Evolutionary conservation across 805 yeast genomes (phyloP).

Genomic region (Clavispora asparagi): DNA sequence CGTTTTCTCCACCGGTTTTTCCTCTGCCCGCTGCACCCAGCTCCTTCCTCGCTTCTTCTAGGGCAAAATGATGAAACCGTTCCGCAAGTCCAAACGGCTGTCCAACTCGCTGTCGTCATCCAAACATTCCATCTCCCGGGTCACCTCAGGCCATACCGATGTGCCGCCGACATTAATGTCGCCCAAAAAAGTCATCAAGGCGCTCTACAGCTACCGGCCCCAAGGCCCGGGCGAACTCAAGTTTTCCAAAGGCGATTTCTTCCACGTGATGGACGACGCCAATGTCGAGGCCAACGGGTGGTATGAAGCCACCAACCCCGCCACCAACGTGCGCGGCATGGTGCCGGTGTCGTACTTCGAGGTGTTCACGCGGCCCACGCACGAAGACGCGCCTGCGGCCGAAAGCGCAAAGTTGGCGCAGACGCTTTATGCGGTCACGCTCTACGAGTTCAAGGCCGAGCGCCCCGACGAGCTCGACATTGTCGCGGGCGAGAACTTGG

Average conservation of each 20-base stretch:
- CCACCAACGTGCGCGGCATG: slow-evolving; percentile 69
- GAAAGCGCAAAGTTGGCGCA: slow-evolving; percentile 20
- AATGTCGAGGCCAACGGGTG: slow-evolving; percentile 49
- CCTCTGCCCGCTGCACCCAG: background rate
- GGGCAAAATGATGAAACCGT: slow-evolving; percentile 33
- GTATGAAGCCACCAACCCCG: slow-evolving; percentile 88
- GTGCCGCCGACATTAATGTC: slow-evolving; percentile 30
- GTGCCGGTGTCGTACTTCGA: slow-evolving; percentile 87
- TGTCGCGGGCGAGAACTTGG: slow-evolving; percentile 78
- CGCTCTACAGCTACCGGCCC: slow-evolving; percentile 70
- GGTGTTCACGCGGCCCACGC: slow-evolving; percentile 48
- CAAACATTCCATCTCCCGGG: slow-evolving; percentile 29
- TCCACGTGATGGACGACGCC: slow-evolving; percentile 51
- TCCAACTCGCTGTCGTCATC: slow-evolving; percentile 23
- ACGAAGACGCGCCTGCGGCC: slow-evolving; percentile 1
- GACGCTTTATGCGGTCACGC: slow-evolving; percentile 76
- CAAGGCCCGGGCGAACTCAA: slow-evolving; percentile 77
- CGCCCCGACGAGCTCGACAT: slow-evolving; percentile 81
- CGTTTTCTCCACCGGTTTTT: background rate
- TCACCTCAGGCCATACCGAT: slow-evolving; percentile 16
- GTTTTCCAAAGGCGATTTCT: slow-evolving; percentile 80
- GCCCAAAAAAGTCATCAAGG: slow-evolving; percentile 81
- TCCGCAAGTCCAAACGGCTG: slow-evolving; percentile 38
- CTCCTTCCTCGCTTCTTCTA: background rate
- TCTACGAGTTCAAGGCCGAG: slow-evolving; percentile 84